Evolutionary conservation across 208 protist genomes (phyloP), one percentile per base, ranked within the genome.

Genomic region (Trypanosoma cruzi): DNA sequence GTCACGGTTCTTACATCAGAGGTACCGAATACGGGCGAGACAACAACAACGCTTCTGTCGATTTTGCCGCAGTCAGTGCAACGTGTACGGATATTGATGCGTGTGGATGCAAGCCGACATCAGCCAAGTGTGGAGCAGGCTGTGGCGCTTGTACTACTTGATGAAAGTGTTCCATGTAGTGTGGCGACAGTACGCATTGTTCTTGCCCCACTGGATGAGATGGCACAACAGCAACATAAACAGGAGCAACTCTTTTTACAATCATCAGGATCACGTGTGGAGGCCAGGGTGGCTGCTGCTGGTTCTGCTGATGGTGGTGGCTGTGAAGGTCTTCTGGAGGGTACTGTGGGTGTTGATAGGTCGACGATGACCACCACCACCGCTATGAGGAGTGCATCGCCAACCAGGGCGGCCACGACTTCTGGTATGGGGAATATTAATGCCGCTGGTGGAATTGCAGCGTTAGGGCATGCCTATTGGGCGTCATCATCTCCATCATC

Each of bases 91-190:
- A 58, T 77, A 7, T n/a, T 65, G 29, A 24, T 77, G n/a, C 49
- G 48, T 29, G 49, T 67, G 10, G 64, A 67, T 6, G 22, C 44
- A 10, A 32, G 34, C 6, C 64, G 34, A 37, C 57, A 52, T 64
- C 57, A 48, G 53, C 63, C 82, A 10, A 81, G 68, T 42, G 70
- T 92, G 34, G 90, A 96, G 75, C 80, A 92, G 76, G 75, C 64
- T 16, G 76, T 93, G 42, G 81, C 76, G 18, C 52, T 96, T 8
- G 85, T 77, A 6, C 71, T 92, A 4, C 76, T 92, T 57, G 90
- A 96, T 71, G 79, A 93, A 50, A 84, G 79, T 59, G 82, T 90
- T n/a, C 70, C 84, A 2, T 88, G 81, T 74, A 92, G 83, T 68
- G 68, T 81, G 13, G 68, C 60, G 54, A 68, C 86, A 0, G 78